Evolutionary conservation across 768 basidiomycete genomes (phyloP).

Genomic region (Auriscalpium microsporum): DNA sequence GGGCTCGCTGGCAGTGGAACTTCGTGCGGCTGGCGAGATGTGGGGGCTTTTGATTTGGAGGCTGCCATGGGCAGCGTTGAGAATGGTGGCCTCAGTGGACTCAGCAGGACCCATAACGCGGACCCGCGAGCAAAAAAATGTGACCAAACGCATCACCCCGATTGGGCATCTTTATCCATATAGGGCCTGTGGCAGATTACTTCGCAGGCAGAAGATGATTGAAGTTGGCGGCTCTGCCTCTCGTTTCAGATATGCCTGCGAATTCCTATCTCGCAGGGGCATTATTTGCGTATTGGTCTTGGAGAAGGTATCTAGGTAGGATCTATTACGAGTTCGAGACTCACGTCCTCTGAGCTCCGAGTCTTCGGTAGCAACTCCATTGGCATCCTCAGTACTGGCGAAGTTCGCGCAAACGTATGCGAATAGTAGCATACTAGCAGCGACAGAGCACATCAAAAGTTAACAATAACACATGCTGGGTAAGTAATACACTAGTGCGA

Average conservation of each 20-base stretch:
- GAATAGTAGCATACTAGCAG: too few species aligned
- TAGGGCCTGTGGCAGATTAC: neutral
- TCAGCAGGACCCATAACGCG: constrained; percentile 1
- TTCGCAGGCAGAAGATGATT: neutral
- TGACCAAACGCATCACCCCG: neutral
- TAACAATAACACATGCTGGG: too few species aligned
- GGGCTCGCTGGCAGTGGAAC: constrained; percentile 26
- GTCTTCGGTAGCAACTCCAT: too few species aligned
- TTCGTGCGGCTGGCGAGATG: constrained; percentile 32
- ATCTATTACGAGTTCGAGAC: too few species aligned
- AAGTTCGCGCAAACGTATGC: too few species aligned
- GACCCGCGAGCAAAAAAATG: neutral
- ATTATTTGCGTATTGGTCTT: too few species aligned
- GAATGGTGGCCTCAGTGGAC: constrained; percentile 14
- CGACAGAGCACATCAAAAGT: too few species aligned
- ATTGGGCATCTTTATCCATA: neutral
- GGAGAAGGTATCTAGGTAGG: too few species aligned
- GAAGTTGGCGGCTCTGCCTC: neutral
- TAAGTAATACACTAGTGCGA: neutral
- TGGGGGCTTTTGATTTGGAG: constrained; percentile 32
- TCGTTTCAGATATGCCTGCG: too few species aligned
- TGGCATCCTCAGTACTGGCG: too few species aligned
- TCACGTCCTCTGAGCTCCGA: too few species aligned
- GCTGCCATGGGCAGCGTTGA: constrained; percentile 19
- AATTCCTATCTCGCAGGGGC: too few species aligned